Evolutionary conservation across 768 basidiomycete species (phyloP), one percentile per base, ranked within the genome.

Genomic region (Austroboletus festivus): DNA sequence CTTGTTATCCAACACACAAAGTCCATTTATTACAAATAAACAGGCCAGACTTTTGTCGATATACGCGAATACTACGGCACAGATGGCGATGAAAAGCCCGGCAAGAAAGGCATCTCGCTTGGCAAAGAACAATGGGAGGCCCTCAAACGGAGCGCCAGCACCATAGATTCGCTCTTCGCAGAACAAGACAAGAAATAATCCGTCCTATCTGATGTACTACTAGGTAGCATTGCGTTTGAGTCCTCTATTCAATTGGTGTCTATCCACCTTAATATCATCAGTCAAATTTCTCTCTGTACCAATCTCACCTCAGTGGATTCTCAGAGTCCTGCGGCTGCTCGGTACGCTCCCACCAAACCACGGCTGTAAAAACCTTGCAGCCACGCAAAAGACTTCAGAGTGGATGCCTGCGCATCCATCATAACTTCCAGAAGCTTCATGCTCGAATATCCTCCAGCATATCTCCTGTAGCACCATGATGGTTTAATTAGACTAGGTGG

Each of bases 51-150:
- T 3, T 69, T 81, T 37, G 62, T 90, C 21, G 86, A 90, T 58
- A 87, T 91, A 45, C 80, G 89, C 34, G 86, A 91, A 62, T 91
- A 76, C 56, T 92, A 86, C 46, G 73, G 65, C 44, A 62, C 67
- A 19, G 69, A 77, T 1, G 80, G 82, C 5, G 81, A 83, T 4
- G 74, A 79, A 54, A 88, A 85, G 52, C 89, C 89, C 0, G 86
- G 87, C 0, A 91, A 89, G 66, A 92, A 90, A 57, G 89, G 88
- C 9, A 86, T 91, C 44, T 77, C 84, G 0, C 71, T 92, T 22
- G 64, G 70, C 13, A 40, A 69, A 3, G 87, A 89, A 18, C 86
- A 86, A 79, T 86, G 85, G 85, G 68, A 82, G 38, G 57, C 61
- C 11, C 67, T 89, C 45, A 83, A 78, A 59, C 62, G 61, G 15